phyloP scores from a whole-genome alignment of 257 asterid species.

The Nicotiana obtusifolia region DNA sequence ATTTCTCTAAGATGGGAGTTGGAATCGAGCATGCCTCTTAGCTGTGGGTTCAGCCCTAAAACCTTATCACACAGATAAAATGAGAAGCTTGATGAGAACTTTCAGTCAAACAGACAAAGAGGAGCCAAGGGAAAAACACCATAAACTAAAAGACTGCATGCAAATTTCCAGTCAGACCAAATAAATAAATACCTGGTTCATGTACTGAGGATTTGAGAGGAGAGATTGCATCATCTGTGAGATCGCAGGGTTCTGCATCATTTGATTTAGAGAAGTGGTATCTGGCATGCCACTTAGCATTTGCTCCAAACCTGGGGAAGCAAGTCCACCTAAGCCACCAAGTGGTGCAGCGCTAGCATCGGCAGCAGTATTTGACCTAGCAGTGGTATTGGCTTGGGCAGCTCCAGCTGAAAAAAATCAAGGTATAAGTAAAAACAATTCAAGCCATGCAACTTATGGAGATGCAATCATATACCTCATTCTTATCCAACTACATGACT shows the following conservation, averaged over 20 bases:
- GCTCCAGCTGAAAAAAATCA: constrained; percentile 35
- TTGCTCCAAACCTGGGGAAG: constrained; percentile 29
- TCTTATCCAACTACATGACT: neutral
- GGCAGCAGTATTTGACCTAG: constrained; percentile 30
- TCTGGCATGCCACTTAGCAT: constrained; percentile 45
- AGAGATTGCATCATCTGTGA: constrained; percentile 44
- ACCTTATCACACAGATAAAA: constrained; percentile 20
- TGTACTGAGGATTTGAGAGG: constrained; percentile 49
- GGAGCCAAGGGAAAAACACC: neutral
- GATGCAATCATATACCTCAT: neutral
- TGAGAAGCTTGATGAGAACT: neutral
- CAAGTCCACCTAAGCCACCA: constrained; percentile 41
- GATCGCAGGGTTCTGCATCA: constrained; percentile 53
- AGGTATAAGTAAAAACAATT: neutral
- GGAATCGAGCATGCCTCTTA: constrained; percentile 38
- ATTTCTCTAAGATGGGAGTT: constrained; percentile 51
- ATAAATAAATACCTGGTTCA: constrained; percentile 42
- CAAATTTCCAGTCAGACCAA: neutral
- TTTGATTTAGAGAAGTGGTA: constrained; percentile 31
- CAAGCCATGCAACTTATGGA: neutral
- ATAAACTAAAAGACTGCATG: neutral
- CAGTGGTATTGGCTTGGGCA: constrained; percentile 29
- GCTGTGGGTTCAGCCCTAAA: constrained; percentile 39
- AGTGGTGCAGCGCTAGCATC: constrained; percentile 27
- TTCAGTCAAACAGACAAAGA: neutral